phyloP scores from a whole-genome alignment of 2,329 filamentous ascomycete genomes.

The Lasiodiplodia sp. region DNA sequence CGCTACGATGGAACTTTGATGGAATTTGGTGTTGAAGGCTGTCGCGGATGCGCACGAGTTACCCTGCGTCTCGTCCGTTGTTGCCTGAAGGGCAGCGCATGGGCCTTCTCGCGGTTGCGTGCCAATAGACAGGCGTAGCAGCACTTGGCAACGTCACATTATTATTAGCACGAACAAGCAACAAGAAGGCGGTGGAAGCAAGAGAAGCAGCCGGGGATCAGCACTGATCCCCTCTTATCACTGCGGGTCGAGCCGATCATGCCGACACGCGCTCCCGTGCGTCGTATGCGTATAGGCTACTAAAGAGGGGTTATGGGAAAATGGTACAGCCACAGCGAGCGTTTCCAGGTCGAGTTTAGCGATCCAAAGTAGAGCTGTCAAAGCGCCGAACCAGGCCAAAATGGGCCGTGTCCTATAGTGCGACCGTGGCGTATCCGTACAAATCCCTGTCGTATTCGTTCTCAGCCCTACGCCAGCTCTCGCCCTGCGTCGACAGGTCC shows the following conservation, averaged over 20 bases:
- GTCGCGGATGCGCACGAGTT: background rate
- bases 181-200: background rate
- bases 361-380: background rate
- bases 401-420: background rate
- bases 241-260: background rate
- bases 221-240: background rate
- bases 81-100: background rate
- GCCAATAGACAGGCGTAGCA: background rate
- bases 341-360: background rate
- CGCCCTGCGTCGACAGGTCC: background rate
- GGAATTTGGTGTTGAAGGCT: background rate
- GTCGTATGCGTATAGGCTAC: background rate
- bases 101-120: background rate
- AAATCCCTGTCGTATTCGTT: constrained; percentile 13
- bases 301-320: background rate
- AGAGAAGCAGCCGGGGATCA: background rate
- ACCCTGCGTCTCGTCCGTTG: background rate
- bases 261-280: background rate
- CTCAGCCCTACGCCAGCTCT: background rate
- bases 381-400: background rate
- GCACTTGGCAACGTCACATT: background rate
- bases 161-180: background rate
- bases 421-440: background rate
- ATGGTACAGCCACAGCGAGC: background rate
- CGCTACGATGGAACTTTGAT: background rate